Conservation (phyloP, 768 basidiomycete genomes). For the Guyanaporus albipodus region DNA sequence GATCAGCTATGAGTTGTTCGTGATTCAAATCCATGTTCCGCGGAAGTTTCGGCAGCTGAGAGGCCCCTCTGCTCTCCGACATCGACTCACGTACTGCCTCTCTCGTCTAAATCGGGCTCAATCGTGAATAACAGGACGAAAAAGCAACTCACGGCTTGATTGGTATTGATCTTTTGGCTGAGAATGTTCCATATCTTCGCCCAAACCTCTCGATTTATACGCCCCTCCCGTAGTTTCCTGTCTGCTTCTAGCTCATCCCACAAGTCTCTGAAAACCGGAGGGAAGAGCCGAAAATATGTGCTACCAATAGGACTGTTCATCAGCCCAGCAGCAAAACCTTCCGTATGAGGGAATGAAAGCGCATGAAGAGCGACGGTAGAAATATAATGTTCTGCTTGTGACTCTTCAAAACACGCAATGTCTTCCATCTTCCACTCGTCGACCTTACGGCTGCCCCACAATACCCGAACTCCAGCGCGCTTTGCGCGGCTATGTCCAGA, state of each 20-base stretch:
- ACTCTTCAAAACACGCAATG: slow-evolving; percentile 70
- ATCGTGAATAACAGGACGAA: neutral
- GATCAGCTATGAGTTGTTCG: slow-evolving; percentile 54
- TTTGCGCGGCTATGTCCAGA: slow-evolving; percentile 73
- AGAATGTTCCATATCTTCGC: slow-evolving; percentile 58
- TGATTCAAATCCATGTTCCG: slow-evolving; percentile 24
- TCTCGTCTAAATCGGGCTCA: slow-evolving; percentile 14
- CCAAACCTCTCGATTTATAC: slow-evolving; percentile 68
- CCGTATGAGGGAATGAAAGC: slow-evolving; percentile 58
- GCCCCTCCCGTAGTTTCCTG: slow-evolving; percentile 59
- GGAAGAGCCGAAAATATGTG: slow-evolving; percentile 77
- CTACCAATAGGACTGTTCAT: slow-evolving; percentile 43
- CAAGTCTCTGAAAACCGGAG: slow-evolving; percentile 77
- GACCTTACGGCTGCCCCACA: slow-evolving; percentile 61
- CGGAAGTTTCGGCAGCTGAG: neutral
- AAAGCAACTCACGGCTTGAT: slow-evolving; percentile 39
- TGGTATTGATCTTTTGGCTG: slow-evolving; percentile 49
- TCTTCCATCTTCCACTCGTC: slow-evolving; percentile 81
- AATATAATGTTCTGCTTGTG: slow-evolving; percentile 88
- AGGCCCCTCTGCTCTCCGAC: slow-evolving; percentile 14
- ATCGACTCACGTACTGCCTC: slow-evolving; percentile 18
- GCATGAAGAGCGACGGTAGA: slow-evolving; percentile 82
- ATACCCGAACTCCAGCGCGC: slow-evolving; percentile 66
- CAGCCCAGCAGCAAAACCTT: slow-evolving; percentile 59
- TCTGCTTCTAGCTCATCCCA: slow-evolving; percentile 84